Conservation (phyloP, 2,329 filamentous ascomycete genomes). For the Gremmenia infestans region DNA sequence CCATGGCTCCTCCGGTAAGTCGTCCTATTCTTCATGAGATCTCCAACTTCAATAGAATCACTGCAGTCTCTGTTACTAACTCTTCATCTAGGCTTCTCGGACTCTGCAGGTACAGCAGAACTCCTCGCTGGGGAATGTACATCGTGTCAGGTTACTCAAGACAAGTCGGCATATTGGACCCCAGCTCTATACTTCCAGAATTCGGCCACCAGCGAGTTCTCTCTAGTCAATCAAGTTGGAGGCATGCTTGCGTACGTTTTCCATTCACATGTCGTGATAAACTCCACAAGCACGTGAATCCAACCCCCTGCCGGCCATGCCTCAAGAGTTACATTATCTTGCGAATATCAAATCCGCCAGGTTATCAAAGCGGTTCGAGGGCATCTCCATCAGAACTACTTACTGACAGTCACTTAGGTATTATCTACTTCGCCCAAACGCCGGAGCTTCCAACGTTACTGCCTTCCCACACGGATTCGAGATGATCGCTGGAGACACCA, state of each 20-base stretch:
- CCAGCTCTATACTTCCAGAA: slow-evolving; percentile 50
- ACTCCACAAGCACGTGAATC: too few species aligned
- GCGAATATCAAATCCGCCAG: background rate
- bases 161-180: slow-evolving; percentile 66
- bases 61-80: background rate
- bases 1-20: slow-evolving; percentile 70
- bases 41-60: background rate
- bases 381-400: background rate
- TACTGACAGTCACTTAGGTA: slow-evolving; percentile 50
- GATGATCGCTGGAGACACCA: slow-evolving; percentile 74
- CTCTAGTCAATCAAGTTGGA: slow-evolving; percentile 68
- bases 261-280: background rate
- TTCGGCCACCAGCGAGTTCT: slow-evolving; percentile 36
- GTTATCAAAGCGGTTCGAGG: background rate
- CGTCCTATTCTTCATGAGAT: background rate
- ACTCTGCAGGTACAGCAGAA: slow-evolving; percentile 49
- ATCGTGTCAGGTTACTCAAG: slow-evolving; percentile 56
- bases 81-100: slow-evolving; percentile 54
- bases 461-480: slow-evolving; percentile 74
- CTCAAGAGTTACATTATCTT: too few species aligned
- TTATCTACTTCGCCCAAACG: slow-evolving; percentile 68
- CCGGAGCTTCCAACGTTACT: slow-evolving; percentile 52
- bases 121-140: slow-evolving; percentile 59
- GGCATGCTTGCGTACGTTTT: slow-evolving; percentile 76
- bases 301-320: too few species aligned